A percentile compares a stretch with the other conserved stretches of the same genome.
Conservation (phyloP, 805 yeast species). For the Saccharomycopsis sp. region DNA sequence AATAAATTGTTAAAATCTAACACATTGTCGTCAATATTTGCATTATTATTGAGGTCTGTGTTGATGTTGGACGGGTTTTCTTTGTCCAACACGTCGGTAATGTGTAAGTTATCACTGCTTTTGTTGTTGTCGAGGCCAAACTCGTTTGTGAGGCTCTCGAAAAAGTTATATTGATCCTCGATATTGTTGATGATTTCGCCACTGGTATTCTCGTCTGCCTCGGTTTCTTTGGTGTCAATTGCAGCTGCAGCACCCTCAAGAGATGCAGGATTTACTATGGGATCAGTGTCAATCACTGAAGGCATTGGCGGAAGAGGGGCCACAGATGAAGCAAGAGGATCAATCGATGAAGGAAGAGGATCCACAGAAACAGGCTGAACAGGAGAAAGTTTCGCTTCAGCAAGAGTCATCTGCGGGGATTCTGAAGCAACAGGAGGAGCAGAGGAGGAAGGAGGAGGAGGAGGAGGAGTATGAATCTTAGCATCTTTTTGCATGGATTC, state of each 20-base stretch:
- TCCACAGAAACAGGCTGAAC: too few relatives aligned
- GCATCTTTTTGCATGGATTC: too few relatives aligned
- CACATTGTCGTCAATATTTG: background rate
- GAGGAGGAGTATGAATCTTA: too few relatives aligned
- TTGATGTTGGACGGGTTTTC: background rate
- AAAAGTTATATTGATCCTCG: slow-evolving; percentile 5
- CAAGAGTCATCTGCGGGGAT: too few relatives aligned
- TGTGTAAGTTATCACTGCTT: background rate
- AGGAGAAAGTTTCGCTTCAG: too few relatives aligned
- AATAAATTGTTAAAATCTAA: slow-evolving; percentile 15
- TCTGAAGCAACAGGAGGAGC: too few relatives aligned
- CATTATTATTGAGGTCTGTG: slow-evolving; percentile 1
- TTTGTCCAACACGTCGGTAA: background rate
- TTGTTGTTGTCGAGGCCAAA: background rate
- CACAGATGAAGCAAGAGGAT: background rate
- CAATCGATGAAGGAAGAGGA: slow-evolving; percentile 20
- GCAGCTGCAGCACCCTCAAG: background rate
- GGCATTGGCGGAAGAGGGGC: slow-evolving; percentile 22
- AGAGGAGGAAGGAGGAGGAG: too few relatives aligned
- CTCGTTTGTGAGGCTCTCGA: background rate
- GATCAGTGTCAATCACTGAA: background rate
- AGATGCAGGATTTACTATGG: too few relatives aligned
- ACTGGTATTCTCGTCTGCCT: background rate
- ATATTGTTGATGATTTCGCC: slow-evolving; percentile 3
- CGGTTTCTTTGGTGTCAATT: background rate